phyloP scores from a whole-genome alignment of 1,284 basidiomycete genomes.

The Cryptococcus sp. region DNA sequence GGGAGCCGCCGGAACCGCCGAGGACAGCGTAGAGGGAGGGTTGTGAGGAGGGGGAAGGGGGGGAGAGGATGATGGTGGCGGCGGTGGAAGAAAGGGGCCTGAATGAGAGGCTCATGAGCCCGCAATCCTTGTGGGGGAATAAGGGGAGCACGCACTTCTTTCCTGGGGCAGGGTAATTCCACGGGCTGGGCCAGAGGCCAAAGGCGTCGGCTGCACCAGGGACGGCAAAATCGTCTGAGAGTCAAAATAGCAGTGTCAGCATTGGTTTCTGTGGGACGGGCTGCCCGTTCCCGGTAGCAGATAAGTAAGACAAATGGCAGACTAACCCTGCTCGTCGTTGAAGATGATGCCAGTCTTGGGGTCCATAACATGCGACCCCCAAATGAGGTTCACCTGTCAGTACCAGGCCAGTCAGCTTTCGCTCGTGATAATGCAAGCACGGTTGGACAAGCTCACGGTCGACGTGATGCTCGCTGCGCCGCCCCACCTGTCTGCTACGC shows the following conservation, averaged over 20 bases:
- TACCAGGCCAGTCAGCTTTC: not conserved
- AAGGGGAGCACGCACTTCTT: slow-evolving; percentile 58
- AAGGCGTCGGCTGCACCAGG: slow-evolving; percentile 77
- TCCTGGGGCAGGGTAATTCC: slow-evolving; percentile 79
- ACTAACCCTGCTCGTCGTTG: slow-evolving; percentile 66
- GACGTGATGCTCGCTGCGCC: slow-evolving; percentile 82
- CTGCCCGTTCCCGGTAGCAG: not conserved
- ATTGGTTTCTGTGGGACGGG: not conserved
- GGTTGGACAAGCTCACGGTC: slow-evolving; percentile 53
- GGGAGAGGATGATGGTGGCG: slow-evolving; percentile 73
- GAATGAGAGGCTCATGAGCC: too few relatives aligned
- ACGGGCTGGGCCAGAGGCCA: slow-evolving; percentile 79
- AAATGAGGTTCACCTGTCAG: slow-evolving; percentile 68
- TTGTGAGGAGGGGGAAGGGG: slow-evolving; percentile 8
- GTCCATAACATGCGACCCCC: slow-evolving; percentile 81
- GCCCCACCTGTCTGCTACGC: slow-evolving; percentile 73
- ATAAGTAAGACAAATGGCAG: not conserved
- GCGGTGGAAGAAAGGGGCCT: slow-evolving; percentile 74
- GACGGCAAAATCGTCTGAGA: slow-evolving; percentile 75
- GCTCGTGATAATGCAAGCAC: not conserved
- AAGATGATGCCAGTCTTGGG: slow-evolving; percentile 79
- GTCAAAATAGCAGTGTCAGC: slow-evolving; percentile 3
- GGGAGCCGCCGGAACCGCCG: slow-evolving; percentile 82
- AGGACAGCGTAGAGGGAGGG: slow-evolving; percentile 63
- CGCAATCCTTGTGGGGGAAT: not conserved